These are phyloP conservation scores for Rhodotorula sp. DNA, from an alignment of 1,284 basidiomycete species.

Conservation along the genomic window DNA sequence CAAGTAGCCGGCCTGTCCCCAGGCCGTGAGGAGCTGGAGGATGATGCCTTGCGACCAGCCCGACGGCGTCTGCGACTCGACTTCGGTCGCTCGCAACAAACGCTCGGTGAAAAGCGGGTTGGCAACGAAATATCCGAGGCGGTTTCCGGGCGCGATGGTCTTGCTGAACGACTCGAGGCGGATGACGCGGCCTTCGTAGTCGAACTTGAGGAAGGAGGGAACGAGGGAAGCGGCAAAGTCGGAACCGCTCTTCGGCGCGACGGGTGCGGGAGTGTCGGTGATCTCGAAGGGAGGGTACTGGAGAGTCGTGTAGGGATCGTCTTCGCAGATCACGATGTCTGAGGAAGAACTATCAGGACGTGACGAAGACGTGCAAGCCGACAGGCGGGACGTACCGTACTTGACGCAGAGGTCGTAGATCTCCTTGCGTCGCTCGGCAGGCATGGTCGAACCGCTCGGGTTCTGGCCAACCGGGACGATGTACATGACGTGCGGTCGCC, in stretches of 20 bases:
- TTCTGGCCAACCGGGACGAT: slow-evolving; percentile 73
- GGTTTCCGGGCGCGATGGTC: slow-evolving; percentile 72
- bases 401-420: slow-evolving; percentile 75
- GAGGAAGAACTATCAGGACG: background rate
- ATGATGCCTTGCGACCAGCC: slow-evolving; percentile 59
- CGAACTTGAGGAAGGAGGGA: slow-evolving; percentile 70
- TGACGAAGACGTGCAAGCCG: background rate
- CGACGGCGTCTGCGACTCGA: slow-evolving; percentile 67
- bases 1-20: slow-evolving; percentile 63
- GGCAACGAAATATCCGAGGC: slow-evolving; percentile 73
- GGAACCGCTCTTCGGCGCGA: slow-evolving; percentile 1
- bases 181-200: slow-evolving; percentile 73
- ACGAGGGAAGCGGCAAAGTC: slow-evolving; percentile 58
- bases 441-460: slow-evolving; percentile 65
- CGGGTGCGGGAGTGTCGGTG: slow-evolving; percentile 46
- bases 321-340: slow-evolving; percentile 51
- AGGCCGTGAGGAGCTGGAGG: slow-evolving; percentile 7
- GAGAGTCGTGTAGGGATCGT: slow-evolving; percentile 57
- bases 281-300: slow-evolving; percentile 58
- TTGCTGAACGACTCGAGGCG: slow-evolving; percentile 74
- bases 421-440: slow-evolving; percentile 64
- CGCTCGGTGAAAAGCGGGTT: slow-evolving; percentile 68
- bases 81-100: slow-evolving; percentile 68
- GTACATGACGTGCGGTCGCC: slow-evolving; percentile 67
- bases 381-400: slow-evolving; percentile 49